These are phyloP conservation scores for Rhizoclosmatium globosum DNA, from an alignment of 192 early-diverging fungal genomes.

Conservation along the genomic window DNA sequence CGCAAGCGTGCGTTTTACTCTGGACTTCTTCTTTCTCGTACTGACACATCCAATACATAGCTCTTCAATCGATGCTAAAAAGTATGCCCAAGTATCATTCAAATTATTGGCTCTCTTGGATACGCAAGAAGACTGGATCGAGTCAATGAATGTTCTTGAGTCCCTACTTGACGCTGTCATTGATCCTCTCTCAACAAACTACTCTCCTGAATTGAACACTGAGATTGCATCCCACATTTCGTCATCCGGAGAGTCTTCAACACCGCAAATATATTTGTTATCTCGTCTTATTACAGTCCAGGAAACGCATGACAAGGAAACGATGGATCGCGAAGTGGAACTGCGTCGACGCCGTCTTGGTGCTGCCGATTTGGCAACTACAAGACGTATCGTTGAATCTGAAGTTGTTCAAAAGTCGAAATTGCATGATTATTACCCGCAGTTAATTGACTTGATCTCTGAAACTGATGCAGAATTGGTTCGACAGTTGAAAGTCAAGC, in stretches of 20 bases:
- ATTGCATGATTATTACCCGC: constrained; percentile 8
- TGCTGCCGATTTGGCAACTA: constrained; percentile 66
- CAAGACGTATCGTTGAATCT: constrained; percentile 66
- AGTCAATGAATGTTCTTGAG: background rate
- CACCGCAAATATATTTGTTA: background rate
- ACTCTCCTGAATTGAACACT: background rate
- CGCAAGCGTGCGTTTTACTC: constrained; percentile 10
- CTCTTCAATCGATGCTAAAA: constrained; percentile 22
- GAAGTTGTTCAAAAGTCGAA: constrained; percentile 62
- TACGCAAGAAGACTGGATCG: constrained; percentile 9
- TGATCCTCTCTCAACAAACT: background rate
- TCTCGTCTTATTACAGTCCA: constrained; percentile 49
- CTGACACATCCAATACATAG: background rate
- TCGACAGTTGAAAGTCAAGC: background rate
- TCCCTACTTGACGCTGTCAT: background rate
- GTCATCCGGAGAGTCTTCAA: background rate
- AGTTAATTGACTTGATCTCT: background rate
- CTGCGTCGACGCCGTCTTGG: constrained; percentile 73
- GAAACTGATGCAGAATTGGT: background rate
- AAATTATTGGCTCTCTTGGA: constrained; percentile 8
- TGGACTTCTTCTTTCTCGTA: background rate
- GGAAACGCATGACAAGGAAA: constrained; percentile 51
- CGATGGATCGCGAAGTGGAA: constrained; percentile 67
- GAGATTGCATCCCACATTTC: background rate
- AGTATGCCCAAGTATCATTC: background rate